Evolutionary conservation across 257 asterid species (phyloP).

Genomic region (Linderniella brevidens): DNA sequence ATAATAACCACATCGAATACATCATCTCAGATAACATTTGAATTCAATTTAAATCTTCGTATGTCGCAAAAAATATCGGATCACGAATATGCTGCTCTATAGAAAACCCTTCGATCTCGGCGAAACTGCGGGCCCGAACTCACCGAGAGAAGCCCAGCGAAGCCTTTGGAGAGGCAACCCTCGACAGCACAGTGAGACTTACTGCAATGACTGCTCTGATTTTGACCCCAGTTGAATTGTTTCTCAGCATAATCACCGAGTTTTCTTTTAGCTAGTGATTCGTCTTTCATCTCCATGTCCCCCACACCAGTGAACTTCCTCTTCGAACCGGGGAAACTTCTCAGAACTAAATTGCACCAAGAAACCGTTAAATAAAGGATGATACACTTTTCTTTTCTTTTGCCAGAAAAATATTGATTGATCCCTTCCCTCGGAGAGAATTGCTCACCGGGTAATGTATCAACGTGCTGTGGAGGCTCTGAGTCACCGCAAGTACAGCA

Average conservation of each 20-base stretch:
- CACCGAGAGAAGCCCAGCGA: constrained; percentile 51
- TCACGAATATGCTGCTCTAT: too few relatives aligned
- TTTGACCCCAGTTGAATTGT: constrained; percentile 11
- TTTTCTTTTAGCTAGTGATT: constrained; percentile 4
- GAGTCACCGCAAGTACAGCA: too few relatives aligned
- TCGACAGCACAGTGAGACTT: constrained; percentile 49
- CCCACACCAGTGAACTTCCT: constrained; percentile 26
- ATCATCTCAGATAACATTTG: too few relatives aligned
- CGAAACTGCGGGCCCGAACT: constrained; percentile 37
- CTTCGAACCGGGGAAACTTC: constrained; percentile 50
- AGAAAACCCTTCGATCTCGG: too few relatives aligned
- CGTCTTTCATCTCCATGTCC: background rate
- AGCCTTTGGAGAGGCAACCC: constrained; percentile 72
- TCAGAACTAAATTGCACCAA: constrained; percentile 28
- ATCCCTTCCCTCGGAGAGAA: too few relatives aligned
- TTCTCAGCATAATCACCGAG: background rate
- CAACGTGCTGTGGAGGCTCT: too few relatives aligned
- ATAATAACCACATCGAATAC: too few relatives aligned
- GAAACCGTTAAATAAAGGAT: too few relatives aligned
- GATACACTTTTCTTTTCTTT: too few relatives aligned
- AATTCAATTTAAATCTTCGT: too few relatives aligned
- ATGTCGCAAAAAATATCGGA: too few relatives aligned
- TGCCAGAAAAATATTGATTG: background rate
- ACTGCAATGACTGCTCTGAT: constrained; percentile 9
- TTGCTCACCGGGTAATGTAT: too few relatives aligned